Conservation (phyloP, 2,329 filamentous ascomycete genomes). For the Paecilomyces formosus region DNA sequence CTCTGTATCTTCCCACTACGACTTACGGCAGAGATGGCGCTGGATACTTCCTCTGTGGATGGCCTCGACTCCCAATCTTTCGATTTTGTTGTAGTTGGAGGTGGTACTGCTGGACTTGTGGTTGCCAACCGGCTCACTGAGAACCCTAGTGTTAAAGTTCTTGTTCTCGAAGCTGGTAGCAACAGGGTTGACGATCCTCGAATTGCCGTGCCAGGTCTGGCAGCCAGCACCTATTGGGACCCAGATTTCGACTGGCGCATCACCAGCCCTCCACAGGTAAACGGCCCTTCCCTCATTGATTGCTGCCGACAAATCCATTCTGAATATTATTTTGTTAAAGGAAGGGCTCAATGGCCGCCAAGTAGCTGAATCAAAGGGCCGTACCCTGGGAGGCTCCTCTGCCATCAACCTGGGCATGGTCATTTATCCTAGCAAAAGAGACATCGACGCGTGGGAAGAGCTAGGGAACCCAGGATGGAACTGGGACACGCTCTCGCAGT, state of each 20-base stretch:
- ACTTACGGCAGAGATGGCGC: not conserved
- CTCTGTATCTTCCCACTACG: not conserved
- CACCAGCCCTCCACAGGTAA: slow-evolving; percentile 8
- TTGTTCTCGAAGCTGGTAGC: slow-evolving; percentile 9
- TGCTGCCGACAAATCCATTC: not conserved
- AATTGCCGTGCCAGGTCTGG: slow-evolving; percentile 6
- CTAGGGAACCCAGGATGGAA: slow-evolving; percentile 32
- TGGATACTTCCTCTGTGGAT: not conserved
- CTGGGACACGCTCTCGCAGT: slow-evolving; percentile 25
- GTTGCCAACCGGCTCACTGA: slow-evolving; percentile 6
- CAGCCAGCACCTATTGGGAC: slow-evolving; percentile 2
- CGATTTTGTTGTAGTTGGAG: slow-evolving; percentile 7
- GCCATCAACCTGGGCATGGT: slow-evolving; percentile 24
- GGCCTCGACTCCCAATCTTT: not conserved
- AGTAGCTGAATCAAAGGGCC: slow-evolving; percentile 4
- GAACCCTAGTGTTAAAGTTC: slow-evolving; percentile 2
- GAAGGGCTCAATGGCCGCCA: slow-evolving; percentile 9
- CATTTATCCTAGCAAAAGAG: slow-evolving; percentile 13
- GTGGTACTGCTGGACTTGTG: slow-evolving; percentile 6
- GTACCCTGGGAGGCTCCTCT: slow-evolving; percentile 16
- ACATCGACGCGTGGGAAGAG: slow-evolving; percentile 32
- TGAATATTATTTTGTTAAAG: slow-evolving; percentile 2
- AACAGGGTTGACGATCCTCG: slow-evolving; percentile 8
- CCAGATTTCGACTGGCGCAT: slow-evolving; percentile 7
- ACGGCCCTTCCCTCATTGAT: not conserved